Conservation (phyloP, 179 eudicot genomes). For the Vitellaria paradoxa region DNA sequence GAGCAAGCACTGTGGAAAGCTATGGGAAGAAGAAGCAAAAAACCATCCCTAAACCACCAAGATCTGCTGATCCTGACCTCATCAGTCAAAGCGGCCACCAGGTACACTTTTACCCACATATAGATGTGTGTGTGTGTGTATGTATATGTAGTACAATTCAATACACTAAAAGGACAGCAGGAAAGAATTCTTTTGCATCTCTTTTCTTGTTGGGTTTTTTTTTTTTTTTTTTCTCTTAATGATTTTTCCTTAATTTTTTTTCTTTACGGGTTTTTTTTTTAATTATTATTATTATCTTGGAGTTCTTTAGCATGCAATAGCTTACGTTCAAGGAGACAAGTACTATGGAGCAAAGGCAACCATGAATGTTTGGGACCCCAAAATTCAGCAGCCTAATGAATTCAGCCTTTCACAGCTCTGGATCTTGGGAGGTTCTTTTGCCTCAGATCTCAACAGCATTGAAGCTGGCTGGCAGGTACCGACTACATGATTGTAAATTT, state of each 20-base stretch:
- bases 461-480: conserved; percentile 59
- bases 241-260: not conserved
- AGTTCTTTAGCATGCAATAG: conserved; percentile 75
- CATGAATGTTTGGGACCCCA: conserved; percentile 42
- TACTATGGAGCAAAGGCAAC: conserved; percentile 54
- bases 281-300: conserved; percentile 19
- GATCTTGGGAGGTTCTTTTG: conserved; percentile 55
- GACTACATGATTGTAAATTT: not conserved
- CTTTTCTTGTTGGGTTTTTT: not conserved
- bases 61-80: conserved; percentile 69
- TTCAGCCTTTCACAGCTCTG: conserved; percentile 48
- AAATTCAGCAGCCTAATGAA: conserved; percentile 35
- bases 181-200: not conserved
- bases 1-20: conserved; percentile 65
- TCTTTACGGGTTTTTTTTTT: too few relatives aligned
- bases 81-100: conserved; percentile 76
- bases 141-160: not conserved
- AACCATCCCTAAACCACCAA: conserved; percentile 41
- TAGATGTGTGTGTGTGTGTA: not conserved
- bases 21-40: conserved; percentile 65
- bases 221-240: not conserved
- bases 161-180: not conserved
- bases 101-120: conserved; percentile 27
- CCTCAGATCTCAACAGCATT: conserved; percentile 45
- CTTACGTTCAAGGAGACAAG: conserved; percentile 71